Conservation (phyloP, 306 rosid species). For the Lathyrus oleraceus region DNA sequence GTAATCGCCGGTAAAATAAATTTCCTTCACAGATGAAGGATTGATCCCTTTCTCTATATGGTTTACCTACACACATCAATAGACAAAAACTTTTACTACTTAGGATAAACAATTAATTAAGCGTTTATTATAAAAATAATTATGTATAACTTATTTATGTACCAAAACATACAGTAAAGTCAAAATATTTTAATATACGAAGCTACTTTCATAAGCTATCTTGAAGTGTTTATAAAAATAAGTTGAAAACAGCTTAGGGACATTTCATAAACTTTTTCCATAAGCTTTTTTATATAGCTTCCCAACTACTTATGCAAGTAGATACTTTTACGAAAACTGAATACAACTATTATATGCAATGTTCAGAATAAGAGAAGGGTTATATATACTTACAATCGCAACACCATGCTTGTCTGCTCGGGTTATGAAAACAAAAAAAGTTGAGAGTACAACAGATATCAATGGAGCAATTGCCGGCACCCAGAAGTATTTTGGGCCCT, state of each 20-base stretch:
- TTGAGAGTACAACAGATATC: conserved; percentile 82
- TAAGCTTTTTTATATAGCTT: neutral
- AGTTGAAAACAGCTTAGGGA: neutral
- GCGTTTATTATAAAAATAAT: neutral
- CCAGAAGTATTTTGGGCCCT: conserved; percentile 75
- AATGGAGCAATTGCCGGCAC: conserved; percentile 93
- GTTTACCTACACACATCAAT: conserved; percentile 61
- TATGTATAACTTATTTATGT: neutral
- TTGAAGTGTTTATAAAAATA: neutral
- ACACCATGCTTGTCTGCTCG: conserved; percentile 87
- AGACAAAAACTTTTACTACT: conserved; percentile 24
- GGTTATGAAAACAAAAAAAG: conserved; percentile 72
- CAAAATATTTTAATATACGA: neutral
- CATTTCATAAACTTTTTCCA: neutral
- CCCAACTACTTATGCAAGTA: neutral
- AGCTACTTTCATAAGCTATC: neutral
- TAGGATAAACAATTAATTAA: neutral
- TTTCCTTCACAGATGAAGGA: conserved; percentile 76
- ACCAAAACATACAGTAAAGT: neutral
- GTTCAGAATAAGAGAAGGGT: conserved; percentile 16
- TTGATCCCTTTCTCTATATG: conserved; percentile 81
- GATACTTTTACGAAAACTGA: conserved; percentile 8
- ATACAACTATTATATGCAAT: neutral
- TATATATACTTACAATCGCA: conserved; percentile 62
- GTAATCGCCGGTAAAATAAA: conserved; percentile 69